These are phyloP conservation scores for Curvularia hawaiiensis DNA, from an alignment of 2,329 filamentous ascomycete genomes.

Conservation along the genomic window DNA sequence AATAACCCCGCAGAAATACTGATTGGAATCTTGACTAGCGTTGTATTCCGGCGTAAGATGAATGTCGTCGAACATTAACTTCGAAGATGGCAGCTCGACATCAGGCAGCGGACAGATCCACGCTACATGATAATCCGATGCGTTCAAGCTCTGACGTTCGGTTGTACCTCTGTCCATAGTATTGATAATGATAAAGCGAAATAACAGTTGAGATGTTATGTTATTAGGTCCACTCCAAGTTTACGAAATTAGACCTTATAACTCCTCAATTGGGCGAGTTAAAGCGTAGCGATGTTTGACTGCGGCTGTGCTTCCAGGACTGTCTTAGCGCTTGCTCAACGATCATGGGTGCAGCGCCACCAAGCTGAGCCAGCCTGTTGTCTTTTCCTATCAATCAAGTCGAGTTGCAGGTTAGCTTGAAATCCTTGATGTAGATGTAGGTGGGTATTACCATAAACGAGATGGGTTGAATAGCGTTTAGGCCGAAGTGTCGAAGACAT, in stretches of 20 bases:
- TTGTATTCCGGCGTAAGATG: background rate
- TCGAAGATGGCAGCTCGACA: background rate
- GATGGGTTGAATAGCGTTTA: background rate
- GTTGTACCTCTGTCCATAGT: background rate
- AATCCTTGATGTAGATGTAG: background rate
- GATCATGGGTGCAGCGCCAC: background rate
- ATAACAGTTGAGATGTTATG: background rate
- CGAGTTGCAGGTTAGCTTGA: background rate
- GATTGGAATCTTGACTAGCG: background rate
- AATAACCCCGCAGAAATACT: background rate
- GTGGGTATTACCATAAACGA: background rate
- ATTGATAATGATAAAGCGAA: background rate
- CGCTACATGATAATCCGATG: background rate
- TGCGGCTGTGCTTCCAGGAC: background rate
- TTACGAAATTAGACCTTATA: too few species aligned
- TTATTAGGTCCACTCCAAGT: background rate
- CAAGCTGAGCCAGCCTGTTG: background rate
- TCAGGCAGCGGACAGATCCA: background rate
- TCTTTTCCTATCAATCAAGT: background rate
- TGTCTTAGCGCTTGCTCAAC: background rate
- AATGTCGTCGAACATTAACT: background rate
- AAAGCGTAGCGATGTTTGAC: background rate
- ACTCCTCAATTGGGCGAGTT: background rate
- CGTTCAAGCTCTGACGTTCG: background rate
- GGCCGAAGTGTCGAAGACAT: background rate